phyloP scores from a whole-genome alignment of 805 yeast genomes.

The Maudiozyma bulderi region DNA sequence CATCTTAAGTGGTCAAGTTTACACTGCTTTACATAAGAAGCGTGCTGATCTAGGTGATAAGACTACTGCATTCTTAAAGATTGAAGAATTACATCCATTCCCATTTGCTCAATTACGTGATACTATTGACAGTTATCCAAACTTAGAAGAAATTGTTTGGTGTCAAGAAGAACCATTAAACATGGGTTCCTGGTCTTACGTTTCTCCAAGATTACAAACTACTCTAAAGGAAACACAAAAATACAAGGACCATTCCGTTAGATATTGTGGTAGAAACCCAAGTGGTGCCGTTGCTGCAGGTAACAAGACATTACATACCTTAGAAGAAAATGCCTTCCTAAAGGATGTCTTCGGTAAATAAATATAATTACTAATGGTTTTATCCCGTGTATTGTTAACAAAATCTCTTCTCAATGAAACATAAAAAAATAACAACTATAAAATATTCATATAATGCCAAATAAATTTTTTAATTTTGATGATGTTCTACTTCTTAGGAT shows the following conservation, averaged over 20 bases:
- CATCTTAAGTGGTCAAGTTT: slow-evolving; percentile 87
- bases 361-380: neutral
- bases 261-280: slow-evolving; percentile 97
- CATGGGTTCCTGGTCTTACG: slow-evolving; percentile 84
- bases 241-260: slow-evolving; percentile 47
- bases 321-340: slow-evolving; percentile 84
- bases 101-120: slow-evolving; percentile 92
- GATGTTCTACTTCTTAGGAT: neutral
- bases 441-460: neutral
- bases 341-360: slow-evolving; percentile 50
- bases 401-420: neutral
- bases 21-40: slow-evolving; percentile 81
- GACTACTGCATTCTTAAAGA: slow-evolving; percentile 76
- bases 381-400: neutral
- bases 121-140: slow-evolving; percentile 68
- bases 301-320: slow-evolving; percentile 73
- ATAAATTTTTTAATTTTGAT: neutral
- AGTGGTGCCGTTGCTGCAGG: slow-evolving; percentile 98
- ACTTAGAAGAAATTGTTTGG: slow-evolving; percentile 82
- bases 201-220: slow-evolving; percentile 73
- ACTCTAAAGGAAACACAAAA: slow-evolving; percentile 64
- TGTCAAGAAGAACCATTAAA: slow-evolving; percentile 98
- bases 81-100: slow-evolving; percentile 98
- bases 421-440: neutral
- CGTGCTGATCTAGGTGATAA: slow-evolving; percentile 70